Percentiles rank a stretch among this genome's conserved stretches.
These are phyloP conservation scores for Colletotrichum sublineola DNA, from an alignment of 2,329 filamentous ascomycete species.

Conservation along the genomic window DNA sequence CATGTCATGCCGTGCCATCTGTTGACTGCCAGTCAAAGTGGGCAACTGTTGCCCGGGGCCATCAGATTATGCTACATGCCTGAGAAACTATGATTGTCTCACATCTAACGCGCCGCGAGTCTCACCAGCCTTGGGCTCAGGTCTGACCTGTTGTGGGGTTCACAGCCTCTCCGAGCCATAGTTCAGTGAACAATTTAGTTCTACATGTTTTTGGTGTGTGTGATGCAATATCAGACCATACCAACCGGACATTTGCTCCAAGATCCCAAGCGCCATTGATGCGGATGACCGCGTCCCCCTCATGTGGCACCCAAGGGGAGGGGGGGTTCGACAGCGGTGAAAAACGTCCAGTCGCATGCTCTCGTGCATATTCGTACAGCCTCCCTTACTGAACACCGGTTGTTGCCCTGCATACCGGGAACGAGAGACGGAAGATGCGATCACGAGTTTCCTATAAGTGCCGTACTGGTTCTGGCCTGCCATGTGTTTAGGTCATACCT, in stretches of 20 bases:
- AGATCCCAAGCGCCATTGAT: neutral
- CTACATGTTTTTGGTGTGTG: neutral
- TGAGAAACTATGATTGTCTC: slow-evolving; percentile 18
- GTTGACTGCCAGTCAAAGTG: neutral
- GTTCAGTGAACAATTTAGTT: neutral
- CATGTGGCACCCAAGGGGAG: slow-evolving; percentile 10
- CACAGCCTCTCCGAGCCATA: neutral
- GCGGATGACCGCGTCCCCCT: slow-evolving; percentile 6
- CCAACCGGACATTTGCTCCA: slow-evolving; percentile 20
- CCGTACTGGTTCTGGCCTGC: slow-evolving; percentile 16
- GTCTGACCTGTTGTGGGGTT: neutral
- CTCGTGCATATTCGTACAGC: neutral
- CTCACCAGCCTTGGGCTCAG: slow-evolving; percentile 1
- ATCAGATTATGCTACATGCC: slow-evolving; percentile 31
- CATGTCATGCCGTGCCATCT: neutral
- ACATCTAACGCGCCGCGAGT: neutral
- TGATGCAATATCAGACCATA: slow-evolving; percentile 23
- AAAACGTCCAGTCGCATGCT: neutral
- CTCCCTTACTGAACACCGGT: slow-evolving; percentile 16
- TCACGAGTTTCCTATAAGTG: slow-evolving; percentile 18
- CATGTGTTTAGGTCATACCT: slow-evolving; percentile 4
- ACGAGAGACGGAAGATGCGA: neutral
- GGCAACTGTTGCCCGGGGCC: neutral
- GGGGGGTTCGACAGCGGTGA: neutral
- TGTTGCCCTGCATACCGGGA: slow-evolving; percentile 35